phyloP scores from a whole-genome alignment of 345 rosid species.

The Arabis alpina region DNA sequence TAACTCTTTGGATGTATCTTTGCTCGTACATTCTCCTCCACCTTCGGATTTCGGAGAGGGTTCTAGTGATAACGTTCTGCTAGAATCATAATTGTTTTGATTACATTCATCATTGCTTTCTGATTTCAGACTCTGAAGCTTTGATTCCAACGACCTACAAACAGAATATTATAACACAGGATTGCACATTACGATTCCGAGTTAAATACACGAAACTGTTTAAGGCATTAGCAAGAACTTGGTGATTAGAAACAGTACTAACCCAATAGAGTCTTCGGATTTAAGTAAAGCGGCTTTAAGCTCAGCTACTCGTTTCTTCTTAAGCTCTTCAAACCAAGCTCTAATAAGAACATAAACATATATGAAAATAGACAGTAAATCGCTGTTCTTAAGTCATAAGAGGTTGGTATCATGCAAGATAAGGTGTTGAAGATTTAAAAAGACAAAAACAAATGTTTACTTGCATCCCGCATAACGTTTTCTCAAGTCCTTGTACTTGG shows the following conservation, averaged over 20 bases:
- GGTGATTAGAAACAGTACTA: conserved; percentile 33
- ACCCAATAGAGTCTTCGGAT: conserved; percentile 87
- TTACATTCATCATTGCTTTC: conserved; percentile 49
- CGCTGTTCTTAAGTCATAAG: neutral
- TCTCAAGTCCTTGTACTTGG: conserved; percentile 75
- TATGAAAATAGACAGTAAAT: neutral
- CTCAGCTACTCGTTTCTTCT: conserved; percentile 76
- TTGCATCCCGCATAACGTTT: conserved; percentile 64
- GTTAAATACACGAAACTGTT: neutral
- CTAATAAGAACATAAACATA: conserved; percentile 44
- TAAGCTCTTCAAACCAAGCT: conserved; percentile 84
- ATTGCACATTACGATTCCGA: neutral
- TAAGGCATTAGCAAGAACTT: conserved; percentile 2
- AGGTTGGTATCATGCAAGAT: neutral
- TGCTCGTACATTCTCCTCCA: conserved; percentile 60
- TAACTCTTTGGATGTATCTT: conserved; percentile 64
- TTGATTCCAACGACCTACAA: conserved; percentile 74
- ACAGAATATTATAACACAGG: neutral
- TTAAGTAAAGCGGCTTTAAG: conserved; percentile 66
- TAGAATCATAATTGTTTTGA: conserved; percentile 54
- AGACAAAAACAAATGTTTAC: conserved; percentile 50
- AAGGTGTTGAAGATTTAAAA: neutral
- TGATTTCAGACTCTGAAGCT: conserved; percentile 73
- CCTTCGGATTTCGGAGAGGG: conserved; percentile 57
- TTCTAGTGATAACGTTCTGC: conserved; percentile 64